Conservation (phyloP, 257 asterid genomes). For the Solanum bulbocastanum region DNA sequence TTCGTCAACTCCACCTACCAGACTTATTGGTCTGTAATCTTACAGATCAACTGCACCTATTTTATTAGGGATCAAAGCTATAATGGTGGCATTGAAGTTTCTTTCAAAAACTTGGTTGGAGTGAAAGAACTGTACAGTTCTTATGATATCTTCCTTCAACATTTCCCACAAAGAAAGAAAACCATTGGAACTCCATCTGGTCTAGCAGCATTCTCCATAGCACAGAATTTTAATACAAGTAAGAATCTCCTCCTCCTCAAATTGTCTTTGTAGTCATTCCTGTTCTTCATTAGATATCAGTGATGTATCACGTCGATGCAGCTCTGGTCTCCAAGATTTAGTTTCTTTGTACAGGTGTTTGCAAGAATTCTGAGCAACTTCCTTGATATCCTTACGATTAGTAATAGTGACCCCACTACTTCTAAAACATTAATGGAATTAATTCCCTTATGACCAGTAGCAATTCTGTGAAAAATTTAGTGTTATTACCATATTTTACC, state of each 20-base stretch:
- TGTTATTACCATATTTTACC: neutral
- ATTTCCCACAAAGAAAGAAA: neutral
- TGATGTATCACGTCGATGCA: neutral
- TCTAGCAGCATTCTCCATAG: neutral
- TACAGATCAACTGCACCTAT: neutral
- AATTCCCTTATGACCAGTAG: neutral
- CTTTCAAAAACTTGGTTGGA: neutral
- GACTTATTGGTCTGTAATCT: neutral
- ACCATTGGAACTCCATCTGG: neutral
- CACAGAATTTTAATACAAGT: neutral
- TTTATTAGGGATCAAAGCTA: neutral
- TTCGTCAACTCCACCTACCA: neutral
- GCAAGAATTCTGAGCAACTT: neutral
- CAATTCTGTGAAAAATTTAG: neutral
- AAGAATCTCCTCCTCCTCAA: neutral
- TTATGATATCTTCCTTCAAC: neutral
- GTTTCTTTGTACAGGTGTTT: neutral
- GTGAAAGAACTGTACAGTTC: neutral
- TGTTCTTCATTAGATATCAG: neutral
- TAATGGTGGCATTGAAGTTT: neutral
- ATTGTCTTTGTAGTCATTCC: neutral
- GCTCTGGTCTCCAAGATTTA: neutral
- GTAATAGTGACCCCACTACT: neutral
- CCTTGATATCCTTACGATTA: neutral
- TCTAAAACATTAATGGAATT: neutral